Conservation (phyloP, 495 filamentous ascomycete species). For the Xanthoparmelia taractica region DNA sequence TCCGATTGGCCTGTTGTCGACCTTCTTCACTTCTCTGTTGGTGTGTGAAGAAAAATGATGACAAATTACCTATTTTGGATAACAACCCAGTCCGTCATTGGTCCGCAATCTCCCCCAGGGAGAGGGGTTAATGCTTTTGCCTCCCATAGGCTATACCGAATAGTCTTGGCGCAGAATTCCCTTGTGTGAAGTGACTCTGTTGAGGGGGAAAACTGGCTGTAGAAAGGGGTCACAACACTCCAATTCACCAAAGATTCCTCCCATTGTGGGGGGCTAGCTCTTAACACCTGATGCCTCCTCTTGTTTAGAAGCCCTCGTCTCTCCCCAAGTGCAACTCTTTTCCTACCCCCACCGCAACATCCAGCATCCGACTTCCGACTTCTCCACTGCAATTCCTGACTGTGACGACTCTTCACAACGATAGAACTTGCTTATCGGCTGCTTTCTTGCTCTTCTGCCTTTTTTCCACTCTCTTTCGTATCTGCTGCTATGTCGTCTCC, state of each 20-base stretch:
- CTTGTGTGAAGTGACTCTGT: not conserved
- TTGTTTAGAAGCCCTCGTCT: not conserved
- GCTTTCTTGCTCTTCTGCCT: not conserved
- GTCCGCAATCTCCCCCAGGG: not conserved
- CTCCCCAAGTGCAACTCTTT: not conserved
- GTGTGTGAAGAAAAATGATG: no score
- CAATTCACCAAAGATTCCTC: not conserved
- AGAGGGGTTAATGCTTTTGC: not conserved
- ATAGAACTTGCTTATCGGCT: not conserved
- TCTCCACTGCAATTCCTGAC: not conserved
- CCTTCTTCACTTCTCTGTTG: not conserved
- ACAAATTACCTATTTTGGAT: not conserved
- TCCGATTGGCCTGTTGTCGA: not conserved
- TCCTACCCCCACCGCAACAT: not conserved
- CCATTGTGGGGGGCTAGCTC: not conserved
- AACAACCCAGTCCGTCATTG: not conserved
- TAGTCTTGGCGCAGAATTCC: not conserved
- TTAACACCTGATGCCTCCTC: not conserved
- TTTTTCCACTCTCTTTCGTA: not conserved
- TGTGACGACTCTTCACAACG: not conserved
- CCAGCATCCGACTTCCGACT: not conserved
- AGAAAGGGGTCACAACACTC: not conserved
- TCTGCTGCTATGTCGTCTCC: not conserved
- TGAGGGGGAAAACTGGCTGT: not conserved
- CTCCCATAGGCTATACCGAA: not conserved